Percentiles rank a stretch among this genome's conserved stretches.
Conservation (phyloP, 352 stramenopile genomes). For the Globisporangium cystogenes region DNA sequence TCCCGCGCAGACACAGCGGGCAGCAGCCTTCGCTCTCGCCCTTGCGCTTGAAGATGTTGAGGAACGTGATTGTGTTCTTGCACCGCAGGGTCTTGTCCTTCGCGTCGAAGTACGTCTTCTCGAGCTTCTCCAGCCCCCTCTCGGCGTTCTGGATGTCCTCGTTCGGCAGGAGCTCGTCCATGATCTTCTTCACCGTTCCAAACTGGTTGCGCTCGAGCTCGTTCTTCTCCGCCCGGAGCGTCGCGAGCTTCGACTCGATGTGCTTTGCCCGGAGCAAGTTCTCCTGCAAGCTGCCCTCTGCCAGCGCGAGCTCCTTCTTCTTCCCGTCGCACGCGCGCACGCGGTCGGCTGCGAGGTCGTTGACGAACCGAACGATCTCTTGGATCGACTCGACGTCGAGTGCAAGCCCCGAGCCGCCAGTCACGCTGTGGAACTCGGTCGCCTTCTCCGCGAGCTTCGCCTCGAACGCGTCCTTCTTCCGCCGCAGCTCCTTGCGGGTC, state of each 20-base stretch:
- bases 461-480: constrained; percentile 38
- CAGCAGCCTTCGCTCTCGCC: constrained; percentile 77
- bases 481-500: constrained; percentile 32
- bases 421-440: constrained; percentile 29
- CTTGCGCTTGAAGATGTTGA: constrained; percentile 83
- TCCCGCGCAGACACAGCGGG: constrained; percentile 59
- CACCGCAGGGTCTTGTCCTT: constrained; percentile 78
- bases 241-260: constrained; percentile 33
- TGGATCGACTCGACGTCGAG: constrained; percentile 24
- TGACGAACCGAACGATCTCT: constrained; percentile 16
- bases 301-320: constrained; percentile 22
- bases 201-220: constrained; percentile 54
- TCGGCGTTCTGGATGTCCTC: constrained; percentile 46
- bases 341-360: constrained; percentile 18
- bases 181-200: constrained; percentile 33
- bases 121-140: constrained; percentile 34
- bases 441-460: constrained; percentile 39
- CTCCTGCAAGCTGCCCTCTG: constrained; percentile 43
- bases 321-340: constrained; percentile 17
- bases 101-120: constrained; percentile 64
- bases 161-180: constrained; percentile 40
- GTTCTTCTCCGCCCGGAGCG: constrained; percentile 35
- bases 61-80: constrained; percentile 81
- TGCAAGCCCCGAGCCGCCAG: constrained; percentile 20
- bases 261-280: constrained; percentile 45